A percentile compares a stretch with the other conserved stretches of the same genome.
These are phyloP conservation scores for Blastocystis sp. DNA, from an alignment of 352 stramenopile species.

Conservation along the genomic window DNA sequence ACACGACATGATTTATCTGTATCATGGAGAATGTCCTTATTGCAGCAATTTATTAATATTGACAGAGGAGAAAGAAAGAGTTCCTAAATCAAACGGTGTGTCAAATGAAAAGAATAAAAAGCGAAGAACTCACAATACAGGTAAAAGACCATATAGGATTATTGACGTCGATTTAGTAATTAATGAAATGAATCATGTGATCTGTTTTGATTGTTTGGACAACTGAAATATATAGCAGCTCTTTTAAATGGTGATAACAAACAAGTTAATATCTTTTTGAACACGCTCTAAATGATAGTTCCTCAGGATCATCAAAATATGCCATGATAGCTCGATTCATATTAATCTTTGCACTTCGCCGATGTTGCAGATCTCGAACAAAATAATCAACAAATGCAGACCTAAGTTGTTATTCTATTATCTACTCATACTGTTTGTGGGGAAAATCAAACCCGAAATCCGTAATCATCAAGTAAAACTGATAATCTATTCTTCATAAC, in stretches of 20 bases:
- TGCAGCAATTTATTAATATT: not conserved
- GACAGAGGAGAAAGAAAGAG: not conserved
- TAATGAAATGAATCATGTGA: not conserved
- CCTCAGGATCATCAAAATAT: not conserved
- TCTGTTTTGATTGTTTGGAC: not conserved
- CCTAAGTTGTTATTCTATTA: not conserved
- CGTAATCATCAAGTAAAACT: conserved; percentile 22
- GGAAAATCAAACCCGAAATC: conserved; percentile 55
- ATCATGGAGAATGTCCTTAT: conserved; percentile 22
- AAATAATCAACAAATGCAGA: not conserved
- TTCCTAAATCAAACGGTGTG: not conserved
- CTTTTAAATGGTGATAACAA: not conserved
- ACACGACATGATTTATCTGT: conserved; percentile 2
- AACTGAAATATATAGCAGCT: not conserved
- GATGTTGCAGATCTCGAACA: not conserved
- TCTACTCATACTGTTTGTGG: not conserved
- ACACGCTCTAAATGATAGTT: not conserved
- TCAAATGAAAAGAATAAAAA: too few relatives aligned
- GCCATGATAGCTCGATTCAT: not conserved
- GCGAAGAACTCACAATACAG: too few relatives aligned
- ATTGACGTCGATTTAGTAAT: not conserved
- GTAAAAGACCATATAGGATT: not conserved
- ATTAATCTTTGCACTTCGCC: not conserved
- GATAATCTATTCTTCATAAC: not conserved
- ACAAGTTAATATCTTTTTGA: not conserved